Base-by-base conservation (phyloP, 441 rosid species). In the Melastoma candidum region DNA sequence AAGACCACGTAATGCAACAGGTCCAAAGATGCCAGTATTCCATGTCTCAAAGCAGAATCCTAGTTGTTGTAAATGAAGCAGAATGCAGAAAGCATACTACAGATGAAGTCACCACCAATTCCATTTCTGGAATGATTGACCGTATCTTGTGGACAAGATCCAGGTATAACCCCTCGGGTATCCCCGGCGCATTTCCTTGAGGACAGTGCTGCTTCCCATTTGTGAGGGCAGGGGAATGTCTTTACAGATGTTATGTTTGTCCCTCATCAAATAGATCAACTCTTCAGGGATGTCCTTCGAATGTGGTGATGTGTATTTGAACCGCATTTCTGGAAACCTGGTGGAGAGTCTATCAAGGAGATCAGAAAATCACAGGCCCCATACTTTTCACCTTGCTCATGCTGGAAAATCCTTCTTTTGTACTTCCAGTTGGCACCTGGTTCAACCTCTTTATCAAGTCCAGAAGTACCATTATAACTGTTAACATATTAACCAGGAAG, bases 401-500 rank as follows among this genome's bases (percentile, higher is more conserved):
- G 74, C 94, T 87, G 48, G 87, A 79, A 68, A 92, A 92, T 44
- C 98, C 98, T 47, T 85, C 89, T 56, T 94, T 92, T 17, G 46
- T 68, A 59, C 53, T 66, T 75, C 96, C 98, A 92, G 50, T 78
- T 76, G 14, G 71, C 60, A n/a, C 94, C 95, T 3, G 83, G 65
- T 63, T 85, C 89, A 69, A 58, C 74, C 57, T 76, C 79, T 17
- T 70, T 70, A 68, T 79, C 83, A 25, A 63, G 52, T 54, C 71
- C 77, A 51, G 83, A 69, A 12, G 72, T 76, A 68, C 87, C 95
- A 48, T 92, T 92, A 61, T 87, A 92, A 67, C 98, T 87, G 72
- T 87, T 92, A 51, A 92, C 96, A 68, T 92, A 87, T 68, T 92
- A 96, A 9, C 98, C 98, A 39, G 84, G 80, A 64, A 92, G 85